These are phyloP conservation scores for Colletotrichum theobromicola DNA, from an alignment of 2,329 filamentous ascomycete species.

Conservation along the genomic window DNA sequence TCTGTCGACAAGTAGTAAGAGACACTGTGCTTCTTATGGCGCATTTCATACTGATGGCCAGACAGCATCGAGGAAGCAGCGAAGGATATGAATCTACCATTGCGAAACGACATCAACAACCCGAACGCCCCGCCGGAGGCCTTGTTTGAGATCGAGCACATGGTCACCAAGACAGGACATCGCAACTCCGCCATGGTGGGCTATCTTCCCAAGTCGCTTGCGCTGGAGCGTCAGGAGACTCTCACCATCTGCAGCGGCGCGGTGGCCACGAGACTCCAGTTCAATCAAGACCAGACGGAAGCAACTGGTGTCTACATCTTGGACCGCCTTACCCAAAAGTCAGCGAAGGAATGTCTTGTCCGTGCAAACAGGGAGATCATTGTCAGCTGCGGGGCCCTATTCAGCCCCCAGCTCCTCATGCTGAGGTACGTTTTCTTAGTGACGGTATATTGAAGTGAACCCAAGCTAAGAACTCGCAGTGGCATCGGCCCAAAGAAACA, in stretches of 20 bases:
- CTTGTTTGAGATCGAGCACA: slow-evolving; percentile 30
- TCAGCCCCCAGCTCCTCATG: slow-evolving; percentile 35
- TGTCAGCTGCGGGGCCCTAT: slow-evolving; percentile 31
- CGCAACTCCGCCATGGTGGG: slow-evolving; percentile 30
- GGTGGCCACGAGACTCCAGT: slow-evolving; percentile 30
- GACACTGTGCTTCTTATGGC: neutral
- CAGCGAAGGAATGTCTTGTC: slow-evolving; percentile 23
- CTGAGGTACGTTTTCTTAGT: slow-evolving; percentile 27
- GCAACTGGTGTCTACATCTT: slow-evolving; percentile 30
- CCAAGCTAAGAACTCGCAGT: slow-evolving; percentile 19
- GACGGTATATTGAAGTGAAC: too few species aligned
- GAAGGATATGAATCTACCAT: slow-evolving; percentile 28
- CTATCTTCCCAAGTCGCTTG: slow-evolving; percentile 29
- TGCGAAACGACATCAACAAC: slow-evolving; percentile 31
- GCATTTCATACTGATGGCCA: neutral
- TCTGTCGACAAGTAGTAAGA: slow-evolving; percentile 23
- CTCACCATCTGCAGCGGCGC: slow-evolving; percentile 35
- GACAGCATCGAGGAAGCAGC: slow-evolving; percentile 28
- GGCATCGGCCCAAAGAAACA: slow-evolving; percentile 32
- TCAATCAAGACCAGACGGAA: slow-evolving; percentile 20
- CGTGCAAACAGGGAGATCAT: slow-evolving; percentile 34
- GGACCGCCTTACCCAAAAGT: neutral
- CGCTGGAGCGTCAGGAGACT: slow-evolving; percentile 20
- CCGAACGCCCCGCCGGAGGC: slow-evolving; percentile 30
- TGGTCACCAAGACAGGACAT: slow-evolving; percentile 27